Evolutionary conservation across 352 stramenopile genomes (phyloP).

Genomic region (Phytophthora macrochlamydospora): DNA sequence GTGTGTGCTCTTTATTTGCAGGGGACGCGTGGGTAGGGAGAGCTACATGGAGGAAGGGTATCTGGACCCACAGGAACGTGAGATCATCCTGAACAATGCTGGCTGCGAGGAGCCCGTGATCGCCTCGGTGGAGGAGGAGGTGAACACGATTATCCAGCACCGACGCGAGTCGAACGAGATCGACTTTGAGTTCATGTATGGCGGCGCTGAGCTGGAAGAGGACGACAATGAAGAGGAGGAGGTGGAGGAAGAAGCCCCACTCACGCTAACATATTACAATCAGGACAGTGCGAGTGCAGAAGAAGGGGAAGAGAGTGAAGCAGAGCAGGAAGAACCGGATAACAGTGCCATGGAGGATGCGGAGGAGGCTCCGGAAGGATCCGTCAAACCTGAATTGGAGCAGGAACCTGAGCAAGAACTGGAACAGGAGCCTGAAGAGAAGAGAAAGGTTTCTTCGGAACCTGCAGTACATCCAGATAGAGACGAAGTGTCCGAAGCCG

Average conservation of each 20-base stretch:
- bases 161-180: slow-evolving; percentile 84
- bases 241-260: slow-evolving; percentile 36
- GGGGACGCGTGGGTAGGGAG: slow-evolving; percentile 69
- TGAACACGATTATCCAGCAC: slow-evolving; percentile 85
- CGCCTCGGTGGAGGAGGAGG: slow-evolving; percentile 74
- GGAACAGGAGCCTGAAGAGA: slow-evolving; percentile 7
- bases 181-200: slow-evolving; percentile 83
- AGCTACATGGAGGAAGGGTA: slow-evolving; percentile 90
- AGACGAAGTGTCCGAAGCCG: slow-evolving; percentile 23
- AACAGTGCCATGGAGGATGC: slow-evolving; percentile 8
- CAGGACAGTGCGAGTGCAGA: slow-evolving; percentile 21
- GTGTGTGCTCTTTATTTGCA: slow-evolving; percentile 4
- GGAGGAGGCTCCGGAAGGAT: slow-evolving; percentile 3
- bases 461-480: slow-evolving; percentile 21
- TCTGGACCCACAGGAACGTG: slow-evolving; percentile 76
- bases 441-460: slow-evolving; percentile 14
- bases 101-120: slow-evolving; percentile 78
- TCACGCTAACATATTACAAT: slow-evolving; percentile 18
- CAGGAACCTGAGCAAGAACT: background rate
- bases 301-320: slow-evolving; percentile 20
- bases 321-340: slow-evolving; percentile 28
- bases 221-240: slow-evolving; percentile 33
- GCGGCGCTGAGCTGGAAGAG: slow-evolving; percentile 45
- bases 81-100: slow-evolving; percentile 76
- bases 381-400: slow-evolving; percentile 5